Base-by-base conservation (phyloP, 768 basidiomycete genomes). In the Mycena albidolilacea region DNA sequence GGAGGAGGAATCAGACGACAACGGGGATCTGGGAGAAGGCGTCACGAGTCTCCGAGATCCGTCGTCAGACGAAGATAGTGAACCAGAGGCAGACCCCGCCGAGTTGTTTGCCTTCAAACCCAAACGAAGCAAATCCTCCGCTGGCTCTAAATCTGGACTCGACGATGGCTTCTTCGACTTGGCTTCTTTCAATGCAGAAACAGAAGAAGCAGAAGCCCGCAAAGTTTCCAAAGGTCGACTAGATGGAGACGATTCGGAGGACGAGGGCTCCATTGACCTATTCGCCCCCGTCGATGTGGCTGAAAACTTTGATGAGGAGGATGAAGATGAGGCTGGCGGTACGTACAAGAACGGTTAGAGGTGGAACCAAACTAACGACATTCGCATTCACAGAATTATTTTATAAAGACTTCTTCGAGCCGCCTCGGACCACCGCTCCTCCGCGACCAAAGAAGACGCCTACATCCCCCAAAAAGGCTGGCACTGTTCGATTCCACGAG, bases 111-210 rank as follows among this genome's bases (percentile, higher is more conserved):
- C 77, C 23, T 43, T 61, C 6, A 30, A 10, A 30, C 59, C 65
- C 30, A 76, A 73, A 74, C 71, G 52, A 43, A 68, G 10, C 17
- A 72, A 72, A 60, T 48, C 68, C n/a, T 69, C 72, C 5, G 60
- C 71, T 48, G 66, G 71, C 37, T 60, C 63, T 72, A 79, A 78
- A 79, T 75, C 81, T 52, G 87, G 87, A 54, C 88, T 98, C 38
- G 93, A 98, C 81, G 97, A 99, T 79, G 90, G 87, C 15, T 99
- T 99, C 84, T 99, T 99, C 82, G 88, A 93, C 73, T 87, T 99
- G 59, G 90, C 90, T 38, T 87, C 90, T 21, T 99, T 99, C 86
- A 98, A 99, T 77, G 87, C 91, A 3, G 91, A 96, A 80, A 92
- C 93, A 2, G 94, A 95, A 80, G 90, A 89, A 75, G 89, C 91